These are phyloP conservation scores for Aureobasidium sp. DNA, from an alignment of 2,329 filamentous ascomycete species.

Conservation along the genomic window DNA sequence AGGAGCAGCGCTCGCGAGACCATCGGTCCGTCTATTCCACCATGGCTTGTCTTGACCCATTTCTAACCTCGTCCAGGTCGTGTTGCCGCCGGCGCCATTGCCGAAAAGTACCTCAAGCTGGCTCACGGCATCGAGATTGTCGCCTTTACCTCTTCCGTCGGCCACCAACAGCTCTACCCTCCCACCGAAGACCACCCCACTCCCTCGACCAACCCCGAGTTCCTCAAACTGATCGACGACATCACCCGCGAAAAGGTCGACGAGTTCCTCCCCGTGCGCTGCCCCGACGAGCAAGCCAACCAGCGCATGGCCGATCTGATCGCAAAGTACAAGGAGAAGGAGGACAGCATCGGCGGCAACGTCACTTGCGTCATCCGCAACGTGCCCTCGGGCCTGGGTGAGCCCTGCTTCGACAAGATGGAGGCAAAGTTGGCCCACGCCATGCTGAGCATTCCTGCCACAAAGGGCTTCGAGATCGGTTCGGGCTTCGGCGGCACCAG, in stretches of 20 bases:
- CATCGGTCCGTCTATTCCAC: constrained; percentile 52
- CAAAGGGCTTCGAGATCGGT: constrained; percentile 92
- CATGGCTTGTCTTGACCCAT: too few relatives aligned
- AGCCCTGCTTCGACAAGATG: constrained; percentile 92
- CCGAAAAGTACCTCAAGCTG: constrained; percentile 81
- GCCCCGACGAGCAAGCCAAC: constrained; percentile 61
- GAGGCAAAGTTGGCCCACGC: constrained; percentile 87
- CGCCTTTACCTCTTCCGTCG: constrained; percentile 81
- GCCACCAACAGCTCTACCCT: constrained; percentile 69
- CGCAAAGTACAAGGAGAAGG: constrained; percentile 64
- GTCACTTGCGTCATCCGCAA: constrained; percentile 92
- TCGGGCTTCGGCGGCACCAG: constrained; percentile 85
- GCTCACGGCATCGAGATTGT: constrained; percentile 85
- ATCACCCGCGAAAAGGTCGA: constrained; percentile 75
- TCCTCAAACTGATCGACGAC: constrained; percentile 64
- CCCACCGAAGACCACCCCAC: constrained; percentile 61
- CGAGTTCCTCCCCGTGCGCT: constrained; percentile 75
- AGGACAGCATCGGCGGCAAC: constrained; percentile 90
- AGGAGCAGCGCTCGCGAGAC: constrained; percentile 91
- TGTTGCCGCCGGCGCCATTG: constrained; percentile 85
- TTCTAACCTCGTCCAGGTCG: constrained; percentile 45
- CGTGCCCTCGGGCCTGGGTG: constrained; percentile 75
- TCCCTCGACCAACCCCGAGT: constrained; percentile 68
- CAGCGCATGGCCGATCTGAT: constrained; percentile 73
- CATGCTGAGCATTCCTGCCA: constrained; percentile 91